Percentiles rank a stretch among this genome's conserved stretches.
Conservation (phyloP, 2,329 filamentous ascomycete genomes). For the Calonectria naviculata region DNA sequence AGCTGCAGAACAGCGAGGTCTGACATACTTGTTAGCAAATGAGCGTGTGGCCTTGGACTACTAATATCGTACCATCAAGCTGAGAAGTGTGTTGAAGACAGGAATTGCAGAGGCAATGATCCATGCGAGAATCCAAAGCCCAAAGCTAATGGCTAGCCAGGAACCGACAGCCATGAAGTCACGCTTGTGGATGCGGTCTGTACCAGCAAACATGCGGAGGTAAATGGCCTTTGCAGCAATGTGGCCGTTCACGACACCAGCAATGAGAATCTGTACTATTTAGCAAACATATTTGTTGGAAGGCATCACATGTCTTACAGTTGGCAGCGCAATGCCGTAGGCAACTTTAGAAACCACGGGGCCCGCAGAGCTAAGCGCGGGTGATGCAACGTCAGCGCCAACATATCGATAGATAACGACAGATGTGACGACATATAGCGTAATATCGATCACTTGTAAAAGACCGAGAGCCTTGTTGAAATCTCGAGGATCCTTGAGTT, state of each 20-base stretch:
- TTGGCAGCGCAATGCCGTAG: neutral
- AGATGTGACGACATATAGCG: neutral
- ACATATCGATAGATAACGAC: neutral
- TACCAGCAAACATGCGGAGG: neutral
- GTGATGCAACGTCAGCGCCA: neutral
- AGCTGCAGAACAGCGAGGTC: neutral
- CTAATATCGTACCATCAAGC: neutral
- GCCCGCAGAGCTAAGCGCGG: neutral
- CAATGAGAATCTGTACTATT: neutral
- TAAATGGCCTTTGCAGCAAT: neutral
- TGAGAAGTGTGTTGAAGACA: neutral
- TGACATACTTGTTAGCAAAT: neutral
- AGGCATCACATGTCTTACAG: neutral
- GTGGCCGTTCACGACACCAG: neutral
- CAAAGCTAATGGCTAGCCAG: neutral
- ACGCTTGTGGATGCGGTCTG: neutral
- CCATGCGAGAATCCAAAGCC: neutral
- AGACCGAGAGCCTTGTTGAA: neutral
- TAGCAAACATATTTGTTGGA: neutral
- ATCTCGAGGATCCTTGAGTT: neutral
- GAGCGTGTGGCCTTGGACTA: no score
- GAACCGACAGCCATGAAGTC: neutral
- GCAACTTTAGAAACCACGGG: neutral
- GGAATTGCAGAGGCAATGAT: neutral
- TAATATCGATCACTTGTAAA: neutral